Conservation (phyloP, 345 rosid genomes). For the Salix suchowensis region DNA sequence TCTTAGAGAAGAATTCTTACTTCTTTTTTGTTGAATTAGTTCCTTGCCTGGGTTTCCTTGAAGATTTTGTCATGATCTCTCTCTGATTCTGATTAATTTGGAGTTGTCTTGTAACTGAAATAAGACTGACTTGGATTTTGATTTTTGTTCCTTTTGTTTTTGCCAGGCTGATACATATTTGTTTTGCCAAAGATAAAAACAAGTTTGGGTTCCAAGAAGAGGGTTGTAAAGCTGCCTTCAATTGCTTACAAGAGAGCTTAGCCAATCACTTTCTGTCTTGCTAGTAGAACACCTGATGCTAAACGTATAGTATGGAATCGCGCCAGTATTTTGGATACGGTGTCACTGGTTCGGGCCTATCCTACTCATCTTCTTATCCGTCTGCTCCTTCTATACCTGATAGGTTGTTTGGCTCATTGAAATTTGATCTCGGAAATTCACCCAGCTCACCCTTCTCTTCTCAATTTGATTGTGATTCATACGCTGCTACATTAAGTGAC, state of each 20-base stretch:
- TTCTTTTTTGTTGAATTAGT: background rate
- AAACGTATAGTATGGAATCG: slow-evolving; percentile 39
- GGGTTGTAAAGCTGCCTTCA: slow-evolving; percentile 6
- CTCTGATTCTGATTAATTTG: background rate
- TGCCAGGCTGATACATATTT: slow-evolving; percentile 24
- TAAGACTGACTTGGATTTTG: background rate
- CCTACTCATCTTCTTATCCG: slow-evolving; percentile 38
- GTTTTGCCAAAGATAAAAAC: slow-evolving; percentile 8
- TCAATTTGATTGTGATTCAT: slow-evolving; percentile 40
- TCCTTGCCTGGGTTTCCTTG: background rate
- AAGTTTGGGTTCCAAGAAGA: background rate
- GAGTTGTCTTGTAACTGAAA: background rate
- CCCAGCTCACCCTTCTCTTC: slow-evolving; percentile 41
- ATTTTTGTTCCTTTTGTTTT: slow-evolving; percentile 3
- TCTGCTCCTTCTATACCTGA: slow-evolving; percentile 31
- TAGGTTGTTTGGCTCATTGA: slow-evolving; percentile 32
- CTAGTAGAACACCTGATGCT: slow-evolving; percentile 25
- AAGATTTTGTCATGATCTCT: background rate
- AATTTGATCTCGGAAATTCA: slow-evolving; percentile 35
- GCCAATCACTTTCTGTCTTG: background rate
- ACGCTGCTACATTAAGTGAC: slow-evolving; percentile 36
- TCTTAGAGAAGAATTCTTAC: background rate
- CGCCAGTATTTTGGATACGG: slow-evolving; percentile 34
- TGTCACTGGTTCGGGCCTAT: slow-evolving; percentile 38
- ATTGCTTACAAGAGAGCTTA: background rate